Evolutionary conservation across 208 protist genomes (phyloP), one percentile per base, ranked within the genome.

Genomic region (Leishmania turanica): DNA sequence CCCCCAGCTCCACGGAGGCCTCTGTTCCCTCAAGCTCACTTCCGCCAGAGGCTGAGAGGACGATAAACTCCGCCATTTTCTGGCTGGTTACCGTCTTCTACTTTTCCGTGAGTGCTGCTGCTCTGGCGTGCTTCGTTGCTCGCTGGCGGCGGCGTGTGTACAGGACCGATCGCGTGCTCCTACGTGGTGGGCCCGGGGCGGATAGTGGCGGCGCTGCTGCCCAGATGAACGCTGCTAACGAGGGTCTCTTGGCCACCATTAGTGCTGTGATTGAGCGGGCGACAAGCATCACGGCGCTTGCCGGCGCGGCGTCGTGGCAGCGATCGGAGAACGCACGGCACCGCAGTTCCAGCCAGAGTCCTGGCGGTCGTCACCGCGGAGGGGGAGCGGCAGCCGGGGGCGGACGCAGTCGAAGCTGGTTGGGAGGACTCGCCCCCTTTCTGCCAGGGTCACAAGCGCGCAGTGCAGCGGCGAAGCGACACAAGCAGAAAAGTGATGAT

Each of bases 231-330:
- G 71, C 34, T 17, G 58, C 24, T 24, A 64, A 64, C 15, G 76
- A 68, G 19, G 82, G 77, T 54, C 76, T 85, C n/a, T 19, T 85
- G 60, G 71, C 82, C 34, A 75, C 72, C 15, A 75, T 85, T 31
- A 45, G 69, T 13, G 68, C 82, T 15, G 77, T 85, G 7, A 85
- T 85, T n/a, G 82, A 85, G 42, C 77, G 82, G 8, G 82, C 76
- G 37, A 81, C 51, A 34, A 81, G 79, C 68, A 74, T 60, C 24
- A 62, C 77, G 1, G 77, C 82, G 6, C 77, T 85, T 24, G 58
- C 74, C 53, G 77, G 82, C 6, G 77, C 77, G 7, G 82, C 77
- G 49, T 72, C 72, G 42, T 85, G 51, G 51, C 69, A 82, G 60
- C 40, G 24, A 17, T 72, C 42, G 21, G 69, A 79, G 42, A 77